Percentiles rank a stretch among this genome's conserved stretches.
phyloP scores from a whole-genome alignment of 2,329 filamentous ascomycete species.

The Bimuria novae-zelandiae region DNA sequence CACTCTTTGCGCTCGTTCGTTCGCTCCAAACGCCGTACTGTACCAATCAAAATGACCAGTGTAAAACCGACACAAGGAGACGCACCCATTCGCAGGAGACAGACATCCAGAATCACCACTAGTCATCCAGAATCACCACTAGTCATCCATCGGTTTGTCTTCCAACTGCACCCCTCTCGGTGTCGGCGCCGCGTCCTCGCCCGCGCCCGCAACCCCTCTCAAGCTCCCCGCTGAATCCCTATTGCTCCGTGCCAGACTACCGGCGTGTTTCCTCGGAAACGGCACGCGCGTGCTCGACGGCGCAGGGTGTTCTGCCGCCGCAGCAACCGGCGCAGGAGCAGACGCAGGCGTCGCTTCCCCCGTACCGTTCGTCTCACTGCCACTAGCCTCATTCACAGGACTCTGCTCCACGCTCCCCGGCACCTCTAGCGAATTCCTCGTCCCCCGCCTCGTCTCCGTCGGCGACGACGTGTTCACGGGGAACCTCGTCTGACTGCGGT shows the following conservation, averaged over 20 bases:
- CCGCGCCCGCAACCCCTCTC: conserved; percentile 30
- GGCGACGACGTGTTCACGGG: conserved; percentile 68
- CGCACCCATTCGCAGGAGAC: neutral
- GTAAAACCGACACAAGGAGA: conserved; percentile 1
- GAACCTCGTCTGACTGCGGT: conserved; percentile 82
- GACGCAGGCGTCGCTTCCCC: too few species aligned
- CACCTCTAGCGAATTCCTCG: conserved; percentile 77
- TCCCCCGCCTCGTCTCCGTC: conserved; percentile 57
- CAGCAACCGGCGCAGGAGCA: conserved; percentile 29
- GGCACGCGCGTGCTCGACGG: conserved; percentile 43
- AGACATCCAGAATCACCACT: too few species aligned
- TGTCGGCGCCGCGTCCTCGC: conserved; percentile 42
- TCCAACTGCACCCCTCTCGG: conserved; percentile 67
- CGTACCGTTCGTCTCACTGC: conserved; percentile 42
- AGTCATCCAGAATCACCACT: conserved; percentile 29
- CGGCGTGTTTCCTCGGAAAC: conserved; percentile 41
- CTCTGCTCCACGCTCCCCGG: conserved; percentile 63
- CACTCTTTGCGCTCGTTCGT: too few species aligned
- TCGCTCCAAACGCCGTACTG: too few species aligned
- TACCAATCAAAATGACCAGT: too few species aligned
- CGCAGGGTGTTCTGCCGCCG: conserved; percentile 32
- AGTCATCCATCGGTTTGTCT: conserved; percentile 81
- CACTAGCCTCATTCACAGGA: conserved; percentile 38
- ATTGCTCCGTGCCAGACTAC: conserved; percentile 41
- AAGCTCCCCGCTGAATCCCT: conserved; percentile 47